Base-by-base conservation (phyloP, 83 land plant species). In the Picea abies region DNA sequence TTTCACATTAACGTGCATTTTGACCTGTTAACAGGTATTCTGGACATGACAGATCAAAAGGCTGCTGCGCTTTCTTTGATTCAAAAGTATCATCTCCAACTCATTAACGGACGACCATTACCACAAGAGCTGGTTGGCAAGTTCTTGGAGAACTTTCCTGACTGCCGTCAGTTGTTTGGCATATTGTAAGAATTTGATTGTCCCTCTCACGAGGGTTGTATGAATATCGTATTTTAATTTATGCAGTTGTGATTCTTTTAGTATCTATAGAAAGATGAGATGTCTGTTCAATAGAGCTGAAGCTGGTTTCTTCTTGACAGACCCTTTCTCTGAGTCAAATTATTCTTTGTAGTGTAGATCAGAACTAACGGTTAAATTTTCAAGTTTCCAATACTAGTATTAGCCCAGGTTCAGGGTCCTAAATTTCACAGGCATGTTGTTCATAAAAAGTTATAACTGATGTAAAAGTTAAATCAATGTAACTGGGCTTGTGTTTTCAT, bases 91-190 rank as follows among this genome's bases (percentile, higher is more conserved):
- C 86, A 82, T 23, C 49, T 63, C 14, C 75, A 72, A 61, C 83
- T 87, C 22, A 15, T 71, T 25, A 79, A 78, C 16, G 84, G 80
- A 70, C 56, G 80, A 52, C 23, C 63, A 12, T 65, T 83, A 2
- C 76, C 85, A 78, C 60, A 84, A 29, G 81, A 70, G 15, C 78
- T 90, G 11, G 76, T 85, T 29, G 49, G 68, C 56, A 69, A 47
- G 4, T 80, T 90, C 61, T 9, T 90, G 52, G 39, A 85, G 23
- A 70, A 76, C 25, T 90, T 80, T 70, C 91, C 91, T 11, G 84
- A 83, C 11, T 82, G 58, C 71, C 5, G 44, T 65, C 39, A n/a
- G 29, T 85, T 80, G 77, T 83, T 89, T 65, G 77, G 56, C 77
- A 19, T 41, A 73, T n/a, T 73, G 77, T 73, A 41, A 72, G 25